Evolutionary conservation across 2,329 filamentous ascomycete species (phyloP), one percentile per base, ranked within the genome.

Genomic region (Fusarium sp.): DNA sequence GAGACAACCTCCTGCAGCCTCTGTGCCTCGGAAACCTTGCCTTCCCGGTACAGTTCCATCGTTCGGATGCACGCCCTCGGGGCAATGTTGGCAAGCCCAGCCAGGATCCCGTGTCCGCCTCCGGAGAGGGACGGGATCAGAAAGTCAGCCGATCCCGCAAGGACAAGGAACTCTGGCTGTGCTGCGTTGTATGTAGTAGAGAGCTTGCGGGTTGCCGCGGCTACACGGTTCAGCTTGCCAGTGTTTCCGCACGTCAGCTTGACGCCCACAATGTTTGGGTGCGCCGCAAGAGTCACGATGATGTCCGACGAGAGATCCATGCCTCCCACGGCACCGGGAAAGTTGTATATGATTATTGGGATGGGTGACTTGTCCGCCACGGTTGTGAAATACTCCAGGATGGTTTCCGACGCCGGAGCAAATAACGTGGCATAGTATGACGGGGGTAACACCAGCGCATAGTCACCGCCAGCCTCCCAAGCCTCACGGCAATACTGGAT

Each of bases 91-190:
- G 86, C 91, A 66, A 92, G 84, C 6, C 90, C 91, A 25, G 88
- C 90, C 61, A 93, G 88, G 73, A 92, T 87, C 58, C 91, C 91
- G 61, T 89, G 88, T 8, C 89, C 90, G 44, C 90, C 91, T 7
- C 85, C 90, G 33, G 90, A 83, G 38, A 93, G 77, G 0, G 89
- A 89, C 75, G 91, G 90, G 49, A 93, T 81, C 3, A 89, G 86
- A 78, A 93, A 92, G 79, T 93, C 91, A 53, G 90, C 89, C 2
- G 89, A 91, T 57, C 91, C 91, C 23, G 89, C 90, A 74, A 93
- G 85, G 69, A 90, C 90, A 75, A 92, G 81, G 79, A 93, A 93
- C 13, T 85, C 77, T 5, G 73, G 64, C 33, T 58, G 55, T 10
- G 51, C 61, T 18, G 62, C 36, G 44, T 64, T 65, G 40, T 60